Base-by-base conservation (phyloP, 2,329 filamentous ascomycete species). In the Ramichloridium luteum region DNA sequence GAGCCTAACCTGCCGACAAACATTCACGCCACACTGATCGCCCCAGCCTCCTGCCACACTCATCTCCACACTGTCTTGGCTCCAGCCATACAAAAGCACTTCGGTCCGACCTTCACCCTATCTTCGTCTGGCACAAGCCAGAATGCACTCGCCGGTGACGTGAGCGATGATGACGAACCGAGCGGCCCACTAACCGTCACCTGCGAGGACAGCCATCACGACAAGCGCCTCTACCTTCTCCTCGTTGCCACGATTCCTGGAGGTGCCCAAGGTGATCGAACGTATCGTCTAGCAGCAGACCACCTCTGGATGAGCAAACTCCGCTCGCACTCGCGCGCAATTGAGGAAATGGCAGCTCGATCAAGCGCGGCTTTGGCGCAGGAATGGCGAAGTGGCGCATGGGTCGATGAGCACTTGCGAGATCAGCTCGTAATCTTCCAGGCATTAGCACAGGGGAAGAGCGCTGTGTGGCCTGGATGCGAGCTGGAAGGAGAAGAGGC, bases 361-460 rank as follows among this genome's bases (percentile, higher is more conserved):
- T 67, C 69, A 3, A 55, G 62, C 3, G 46, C 53, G 1, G 55
- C 62, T 6, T 49, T 75, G 18, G 44, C 59, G 1, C 29, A 41
- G 1, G 68, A 74, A 36, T 49, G 70, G 27, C 47, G 52, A 9
- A 55, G 61, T 36, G 58, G 54, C 0, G 61, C 65, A 0, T 67
- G 60, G 41, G 61, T 73, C 3, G 72, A 76, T 42, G 59, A 63
- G 45, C 58, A 62, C 38, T 60, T 72, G 61, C 55, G 67, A 26
- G 72, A 76, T 48, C 72, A 76, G 43, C 41, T 76, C 15, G 65
- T 74, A 1, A 59, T 76, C 1, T 76, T 72, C 35, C 68, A 74
- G 45, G 67, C 67, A 11, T 49, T 77, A 13, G 67, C 68, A 4
- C 42, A 53, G 6, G 65, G 65, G 1, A 44, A 16, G 22, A 60